Evolutionary conservation across 192 early-diverging fungal genomes (phyloP).

Genomic region (Coemansia sp.): DNA sequence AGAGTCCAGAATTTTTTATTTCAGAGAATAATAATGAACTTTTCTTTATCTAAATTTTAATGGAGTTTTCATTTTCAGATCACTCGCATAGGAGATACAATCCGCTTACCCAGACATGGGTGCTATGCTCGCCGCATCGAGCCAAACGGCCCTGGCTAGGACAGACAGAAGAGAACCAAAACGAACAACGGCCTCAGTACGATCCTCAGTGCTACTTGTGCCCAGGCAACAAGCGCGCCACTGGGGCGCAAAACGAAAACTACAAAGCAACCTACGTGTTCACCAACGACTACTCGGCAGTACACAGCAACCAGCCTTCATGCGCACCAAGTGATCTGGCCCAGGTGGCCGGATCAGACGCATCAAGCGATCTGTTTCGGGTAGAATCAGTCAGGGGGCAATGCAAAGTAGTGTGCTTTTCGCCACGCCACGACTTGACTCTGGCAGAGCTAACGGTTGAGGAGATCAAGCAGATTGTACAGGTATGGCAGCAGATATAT

Average conservation of each 20-base stretch:
- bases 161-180: conserved; percentile 56
- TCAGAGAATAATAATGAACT: too few species aligned
- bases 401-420: conserved; percentile 92
- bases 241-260: conserved; percentile 69
- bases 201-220: conserved; percentile 83
- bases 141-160: conserved; percentile 93
- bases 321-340: conserved; percentile 14
- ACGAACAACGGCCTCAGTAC: conserved; percentile 57
- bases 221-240: conserved; percentile 80
- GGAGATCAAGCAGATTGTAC: conserved; percentile 67
- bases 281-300: conserved; percentile 90
- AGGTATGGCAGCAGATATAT: conserved; percentile 71
- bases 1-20: too few species aligned
- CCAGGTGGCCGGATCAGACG: conserved; percentile 19
- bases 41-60: not conserved
- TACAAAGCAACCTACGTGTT: conserved; percentile 85
- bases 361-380: conserved; percentile 48
- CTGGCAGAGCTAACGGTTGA: conserved; percentile 76
- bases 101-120: conserved; percentile 88
- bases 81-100: conserved; percentile 82
- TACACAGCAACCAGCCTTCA: conserved; percentile 59
- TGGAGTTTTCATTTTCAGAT: conserved; percentile 45
- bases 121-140: conserved; percentile 95
- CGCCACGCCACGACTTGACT: conserved; percentile 83
- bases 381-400: conserved; percentile 67